Conservation (phyloP, 2,329 filamentous ascomycete species). For the Chaetomium olivaceum region DNA sequence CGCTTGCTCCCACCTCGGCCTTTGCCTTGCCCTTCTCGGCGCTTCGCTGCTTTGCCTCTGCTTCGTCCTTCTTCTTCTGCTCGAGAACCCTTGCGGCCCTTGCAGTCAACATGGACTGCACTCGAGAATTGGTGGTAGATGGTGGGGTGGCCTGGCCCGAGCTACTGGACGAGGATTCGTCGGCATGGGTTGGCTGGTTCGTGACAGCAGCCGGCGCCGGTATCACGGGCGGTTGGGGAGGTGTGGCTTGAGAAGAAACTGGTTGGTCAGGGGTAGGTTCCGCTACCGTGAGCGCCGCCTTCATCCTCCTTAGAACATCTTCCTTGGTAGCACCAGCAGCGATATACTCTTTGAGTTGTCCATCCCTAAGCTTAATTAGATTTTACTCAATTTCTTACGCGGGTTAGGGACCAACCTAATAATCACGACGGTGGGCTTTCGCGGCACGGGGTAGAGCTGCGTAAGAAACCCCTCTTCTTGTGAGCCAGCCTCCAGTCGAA, state of each 20-base stretch:
- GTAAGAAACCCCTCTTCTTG: constrained; percentile 79
- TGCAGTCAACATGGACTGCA: constrained; percentile 48
- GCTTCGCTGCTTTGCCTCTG: constrained; percentile 35
- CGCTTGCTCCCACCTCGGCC: constrained; percentile 31
- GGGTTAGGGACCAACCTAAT: constrained; percentile 60
- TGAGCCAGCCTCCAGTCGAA: constrained; percentile 71
- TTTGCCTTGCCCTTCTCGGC: constrained; percentile 43
- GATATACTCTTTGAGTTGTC: constrained; percentile 75
- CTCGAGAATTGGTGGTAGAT: constrained; percentile 31
- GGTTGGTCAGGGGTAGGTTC: constrained; percentile 2
- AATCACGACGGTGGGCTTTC: constrained; percentile 75
- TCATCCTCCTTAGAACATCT: constrained; percentile 63
- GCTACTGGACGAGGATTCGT: constrained; percentile 22
- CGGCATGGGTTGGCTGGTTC: constrained; percentile 1
- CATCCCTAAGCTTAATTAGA: constrained; percentile 54
- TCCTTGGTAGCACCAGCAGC: constrained; percentile 62
- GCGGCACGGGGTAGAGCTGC: constrained; percentile 78
- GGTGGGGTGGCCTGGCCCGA: constrained; percentile 32
- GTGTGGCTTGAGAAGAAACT: neutral
- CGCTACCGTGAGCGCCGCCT: constrained; percentile 40
- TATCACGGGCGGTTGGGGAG: constrained; percentile 4
- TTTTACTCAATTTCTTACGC: neutral
- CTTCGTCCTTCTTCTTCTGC: constrained; percentile 49
- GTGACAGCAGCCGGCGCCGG: constrained; percentile 2
- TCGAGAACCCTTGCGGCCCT: constrained; percentile 50